These are phyloP conservation scores for Arachnomyces sp. DNA, from an alignment of 2,329 filamentous ascomycete genomes.

Conservation along the genomic window DNA sequence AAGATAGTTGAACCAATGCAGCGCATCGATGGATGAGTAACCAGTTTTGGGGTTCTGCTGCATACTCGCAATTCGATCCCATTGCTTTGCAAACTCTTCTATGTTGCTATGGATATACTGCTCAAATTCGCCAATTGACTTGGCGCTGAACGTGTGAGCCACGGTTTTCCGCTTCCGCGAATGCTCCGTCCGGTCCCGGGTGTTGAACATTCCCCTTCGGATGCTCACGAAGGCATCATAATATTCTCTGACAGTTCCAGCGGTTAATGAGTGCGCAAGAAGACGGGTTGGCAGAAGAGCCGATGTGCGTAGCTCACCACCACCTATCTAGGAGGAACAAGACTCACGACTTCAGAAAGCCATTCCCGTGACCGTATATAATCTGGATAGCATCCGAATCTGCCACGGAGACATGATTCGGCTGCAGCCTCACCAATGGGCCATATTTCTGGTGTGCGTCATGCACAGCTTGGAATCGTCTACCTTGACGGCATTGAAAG, in stretches of 20 bases:
- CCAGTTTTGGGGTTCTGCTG: constrained; percentile 42
- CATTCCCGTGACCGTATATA: constrained; percentile 75
- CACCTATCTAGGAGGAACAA: too few species aligned
- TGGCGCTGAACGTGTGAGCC: constrained; percentile 77
- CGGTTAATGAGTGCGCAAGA: not conserved
- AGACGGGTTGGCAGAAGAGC: not conserved
- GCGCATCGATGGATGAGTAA: constrained; percentile 60
- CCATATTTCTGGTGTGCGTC: constrained; percentile 67
- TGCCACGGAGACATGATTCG: constrained; percentile 74
- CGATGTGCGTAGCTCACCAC: too few species aligned
- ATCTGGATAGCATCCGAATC: constrained; percentile 68
- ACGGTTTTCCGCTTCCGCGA: constrained; percentile 84
- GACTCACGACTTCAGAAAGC: constrained; percentile 61
- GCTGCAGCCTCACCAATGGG: constrained; percentile 73
- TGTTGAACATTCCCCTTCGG: constrained; percentile 80
- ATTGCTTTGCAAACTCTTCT: constrained; percentile 63
- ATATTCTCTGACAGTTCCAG: constrained; percentile 54
- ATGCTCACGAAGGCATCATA: constrained; percentile 91
- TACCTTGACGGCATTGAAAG: constrained; percentile 56
- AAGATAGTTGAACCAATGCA: constrained; percentile 73
- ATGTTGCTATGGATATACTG: constrained; percentile 80
- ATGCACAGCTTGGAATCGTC: constrained; percentile 59
- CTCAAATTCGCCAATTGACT: constrained; percentile 76
- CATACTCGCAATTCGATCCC: constrained; percentile 56
- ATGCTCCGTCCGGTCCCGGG: constrained; percentile 71